Conservation (phyloP, 2,329 filamentous ascomycete species). For the Chaetomium sp. region DNA sequence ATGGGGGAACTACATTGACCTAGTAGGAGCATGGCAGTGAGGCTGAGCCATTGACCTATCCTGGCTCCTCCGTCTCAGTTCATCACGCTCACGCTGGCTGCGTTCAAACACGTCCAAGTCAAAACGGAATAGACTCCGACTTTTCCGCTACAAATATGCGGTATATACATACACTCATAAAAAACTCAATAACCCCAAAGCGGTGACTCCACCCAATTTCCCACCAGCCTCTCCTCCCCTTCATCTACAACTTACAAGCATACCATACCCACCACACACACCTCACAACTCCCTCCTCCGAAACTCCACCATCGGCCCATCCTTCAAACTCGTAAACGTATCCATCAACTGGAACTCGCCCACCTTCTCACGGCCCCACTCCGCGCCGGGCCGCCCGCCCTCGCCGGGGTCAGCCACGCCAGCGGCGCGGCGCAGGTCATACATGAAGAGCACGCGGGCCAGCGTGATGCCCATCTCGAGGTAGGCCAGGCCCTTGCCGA, state of each 20-base stretch:
- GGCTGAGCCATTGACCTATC: no score
- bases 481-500: conserved; percentile 70
- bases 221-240: background rate
- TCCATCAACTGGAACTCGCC: conserved; percentile 71
- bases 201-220: no score
- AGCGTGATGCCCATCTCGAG: conserved; percentile 66
- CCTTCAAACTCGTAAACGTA: conserved; percentile 73
- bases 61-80: no score
- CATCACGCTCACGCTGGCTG: no score
- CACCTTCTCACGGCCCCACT: conserved; percentile 57
- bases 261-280: background rate
- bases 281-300: conserved; percentile 38
- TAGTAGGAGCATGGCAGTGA: no score
- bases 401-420: conserved; percentile 56
- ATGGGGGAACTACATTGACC: background rate
- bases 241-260: background rate
- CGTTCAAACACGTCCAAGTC: background rate
- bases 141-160: background rate
- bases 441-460: conserved; percentile 62
- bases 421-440: conserved; percentile 58
- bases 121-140: no score
- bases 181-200: background rate
- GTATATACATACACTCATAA: background rate
- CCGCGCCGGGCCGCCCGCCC: conserved; percentile 48
- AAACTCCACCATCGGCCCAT: conserved; percentile 70